Evolutionary conservation across 306 rosid species (phyloP).

Genomic region (Carpinus viminea): DNA sequence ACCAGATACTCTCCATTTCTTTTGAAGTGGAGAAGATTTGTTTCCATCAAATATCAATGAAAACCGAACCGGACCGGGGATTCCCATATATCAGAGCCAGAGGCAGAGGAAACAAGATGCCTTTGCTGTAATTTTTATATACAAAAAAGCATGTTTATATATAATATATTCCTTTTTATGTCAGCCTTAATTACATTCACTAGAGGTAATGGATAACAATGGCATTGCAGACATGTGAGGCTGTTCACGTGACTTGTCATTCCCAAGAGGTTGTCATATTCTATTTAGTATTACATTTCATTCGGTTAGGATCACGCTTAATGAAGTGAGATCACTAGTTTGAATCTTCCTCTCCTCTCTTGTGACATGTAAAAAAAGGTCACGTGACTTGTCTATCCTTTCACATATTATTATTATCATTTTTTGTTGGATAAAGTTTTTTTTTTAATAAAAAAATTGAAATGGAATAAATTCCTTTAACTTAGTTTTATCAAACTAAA

Average conservation of each 20-base stretch:
- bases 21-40: too few species aligned
- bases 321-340: too few species aligned
- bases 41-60: neutral
- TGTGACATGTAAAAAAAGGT: too few species aligned
- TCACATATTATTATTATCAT: neutral
- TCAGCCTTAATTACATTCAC: constrained; percentile 3
- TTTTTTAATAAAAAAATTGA: too few species aligned
- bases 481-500: too few species aligned
- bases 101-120: constrained; percentile 13
- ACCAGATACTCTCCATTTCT: too few species aligned
- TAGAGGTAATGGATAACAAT: neutral
- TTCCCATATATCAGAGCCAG: neutral
- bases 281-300: too few species aligned
- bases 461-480: too few species aligned
- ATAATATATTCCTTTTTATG: constrained; percentile 11
- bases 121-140: neutral
- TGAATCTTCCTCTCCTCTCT: too few species aligned
- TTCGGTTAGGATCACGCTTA: too few species aligned
- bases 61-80: neutral
- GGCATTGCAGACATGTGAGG: constrained; percentile 9
- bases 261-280: too few species aligned
- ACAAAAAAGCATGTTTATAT: neutral
- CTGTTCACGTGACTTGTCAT: constrained; percentile 27
- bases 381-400: constrained; percentile 18
- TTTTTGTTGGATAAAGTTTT: too few species aligned